Evolutionary conservation across 192 early-diverging fungal genomes (phyloP), one percentile per base, ranked within the genome.

Genomic region (Lobosporangium transversale): DNA sequence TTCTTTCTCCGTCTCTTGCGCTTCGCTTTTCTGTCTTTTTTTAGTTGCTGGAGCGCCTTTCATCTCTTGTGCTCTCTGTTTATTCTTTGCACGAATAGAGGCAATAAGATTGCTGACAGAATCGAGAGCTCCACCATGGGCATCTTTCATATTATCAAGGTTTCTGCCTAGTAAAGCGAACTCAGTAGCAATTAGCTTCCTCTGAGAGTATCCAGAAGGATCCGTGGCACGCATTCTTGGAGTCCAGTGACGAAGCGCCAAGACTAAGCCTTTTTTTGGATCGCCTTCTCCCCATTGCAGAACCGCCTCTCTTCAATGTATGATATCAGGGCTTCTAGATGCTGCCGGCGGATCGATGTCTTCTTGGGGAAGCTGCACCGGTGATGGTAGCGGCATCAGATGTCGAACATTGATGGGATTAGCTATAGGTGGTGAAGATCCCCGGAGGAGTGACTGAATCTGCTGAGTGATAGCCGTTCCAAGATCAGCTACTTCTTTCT

Each of bases 121-220:
- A 2, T 31, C 24, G 0, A 29, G 18, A 29, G 32, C 11, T 6
- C 40, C n/a, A 2, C 51, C 50, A 43, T 64, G 37, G 4, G 43
- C 51, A 9, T 40, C 50, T 2, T 15, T 43, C 61, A 63, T 63
- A 18, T 52, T 63, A 7, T 10, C 15, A 20, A 43, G 50, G 27
- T 30, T 63, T 21, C 50, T 53, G 14, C 35, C 50, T 27, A 63
- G 49, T 11, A n/a, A 27, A 10, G 21, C 29, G 20, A 31, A 53
- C 29, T 63, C 61, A 14, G 33, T 43, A 2, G 50, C 61, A n/a
- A 53, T 53, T 53, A 64, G 29, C 51, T n/a, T n/a, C n/a, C n/a
- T n/a, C n/a, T n/a, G n/a, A n/a, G n/a, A n/a, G n/a, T n/a, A n/a
- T n/a, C n/a, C 53, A 27, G 50, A 20, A 1, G 62, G 50, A 30